Percentiles rank a stretch among this genome's conserved stretches.
Evolutionary conservation across 2,329 filamentous ascomycete genomes (phyloP).

Genomic region (Exophiala sideris): DNA sequence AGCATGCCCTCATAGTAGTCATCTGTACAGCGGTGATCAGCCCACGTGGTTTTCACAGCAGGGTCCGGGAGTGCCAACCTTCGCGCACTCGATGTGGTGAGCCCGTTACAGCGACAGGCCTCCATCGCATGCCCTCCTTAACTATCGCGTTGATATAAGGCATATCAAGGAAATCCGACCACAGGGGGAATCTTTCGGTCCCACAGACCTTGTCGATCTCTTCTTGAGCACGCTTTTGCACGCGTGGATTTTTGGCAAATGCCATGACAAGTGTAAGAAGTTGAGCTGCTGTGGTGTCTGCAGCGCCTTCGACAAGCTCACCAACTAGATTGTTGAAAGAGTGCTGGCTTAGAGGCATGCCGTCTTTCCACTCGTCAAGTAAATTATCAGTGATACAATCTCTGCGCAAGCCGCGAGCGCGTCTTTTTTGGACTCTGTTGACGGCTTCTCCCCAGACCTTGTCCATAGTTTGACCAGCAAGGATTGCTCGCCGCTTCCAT

Average conservation of each 20-base stretch:
- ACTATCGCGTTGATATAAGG: too few relatives aligned
- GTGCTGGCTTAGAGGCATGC: not conserved
- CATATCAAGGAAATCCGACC: too few relatives aligned
- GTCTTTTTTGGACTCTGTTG: slow-evolving; percentile 33
- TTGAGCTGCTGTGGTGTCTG: not conserved
- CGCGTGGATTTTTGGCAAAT: not conserved
- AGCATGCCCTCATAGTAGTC: slow-evolving; percentile 49
- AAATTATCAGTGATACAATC: slow-evolving; percentile 39
- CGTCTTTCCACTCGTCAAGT: slow-evolving; percentile 33
- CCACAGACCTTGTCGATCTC: not conserved
- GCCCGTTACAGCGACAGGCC: not conserved
- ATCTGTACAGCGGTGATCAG: slow-evolving; percentile 29
- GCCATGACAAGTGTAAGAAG: not conserved
- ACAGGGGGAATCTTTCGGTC: too few relatives aligned
- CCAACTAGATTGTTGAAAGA: slow-evolving; percentile 12
- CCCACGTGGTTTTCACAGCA: too few relatives aligned
- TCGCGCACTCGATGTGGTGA: not conserved
- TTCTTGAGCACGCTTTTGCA: not conserved
- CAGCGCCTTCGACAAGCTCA: slow-evolving; percentile 17
- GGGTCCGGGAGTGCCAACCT: not conserved
- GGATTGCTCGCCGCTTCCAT: slow-evolving; percentile 37
- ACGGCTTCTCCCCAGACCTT: slow-evolving; percentile 39
- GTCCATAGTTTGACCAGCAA: slow-evolving; percentile 40
- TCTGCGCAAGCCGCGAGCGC: slow-evolving; percentile 25
- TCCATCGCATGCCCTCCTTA: too few relatives aligned